Evolutionary conservation across 176 grass and related monocot genomes (phyloP).

Genomic region (Avena insularis): DNA sequence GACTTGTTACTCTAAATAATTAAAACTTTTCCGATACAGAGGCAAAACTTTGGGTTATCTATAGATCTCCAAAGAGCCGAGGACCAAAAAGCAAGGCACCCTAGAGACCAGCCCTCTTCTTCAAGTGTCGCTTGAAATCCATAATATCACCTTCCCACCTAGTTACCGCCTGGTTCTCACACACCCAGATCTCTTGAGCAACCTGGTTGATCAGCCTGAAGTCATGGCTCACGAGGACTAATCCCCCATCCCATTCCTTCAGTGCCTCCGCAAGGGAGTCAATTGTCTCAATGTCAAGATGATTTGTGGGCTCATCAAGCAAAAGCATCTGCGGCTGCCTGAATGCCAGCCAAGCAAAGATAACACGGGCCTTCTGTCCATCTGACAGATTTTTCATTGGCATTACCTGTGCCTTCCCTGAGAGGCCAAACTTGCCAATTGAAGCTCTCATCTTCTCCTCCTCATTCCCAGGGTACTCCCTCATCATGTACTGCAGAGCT

Average conservation of each 20-base stretch:
- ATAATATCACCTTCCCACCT: slow-evolving; percentile 95
- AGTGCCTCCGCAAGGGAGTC: slow-evolving; percentile 90
- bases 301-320: slow-evolving; percentile 89
- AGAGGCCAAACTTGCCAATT: slow-evolving; percentile 84
- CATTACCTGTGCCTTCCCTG: slow-evolving; percentile 97
- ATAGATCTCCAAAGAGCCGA: slow-evolving; percentile 36
- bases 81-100: background rate
- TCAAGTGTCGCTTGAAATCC: slow-evolving; percentile 87
- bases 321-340: slow-evolving; percentile 82
- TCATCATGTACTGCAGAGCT: slow-evolving; percentile 92
- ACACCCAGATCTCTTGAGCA: slow-evolving; percentile 98
- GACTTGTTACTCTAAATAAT: background rate
- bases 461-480: slow-evolving; percentile 88
- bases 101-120: slow-evolving; percentile 72
- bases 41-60: slow-evolving; percentile 38
- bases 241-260: slow-evolving; percentile 91
- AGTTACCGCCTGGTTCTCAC: slow-evolving; percentile 86
- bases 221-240: slow-evolving; percentile 96
- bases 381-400: slow-evolving; percentile 93
- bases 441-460: slow-evolving; percentile 92
- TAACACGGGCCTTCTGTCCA: slow-evolving; percentile 81
- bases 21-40: slow-evolving; percentile 28
- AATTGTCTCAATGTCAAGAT: slow-evolving; percentile 96
- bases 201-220: slow-evolving; percentile 99
- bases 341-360: slow-evolving; percentile 94